These are phyloP conservation scores for Neocucurbitaria cava DNA, from an alignment of 2,329 filamentous ascomycete genomes.

Conservation along the genomic window DNA sequence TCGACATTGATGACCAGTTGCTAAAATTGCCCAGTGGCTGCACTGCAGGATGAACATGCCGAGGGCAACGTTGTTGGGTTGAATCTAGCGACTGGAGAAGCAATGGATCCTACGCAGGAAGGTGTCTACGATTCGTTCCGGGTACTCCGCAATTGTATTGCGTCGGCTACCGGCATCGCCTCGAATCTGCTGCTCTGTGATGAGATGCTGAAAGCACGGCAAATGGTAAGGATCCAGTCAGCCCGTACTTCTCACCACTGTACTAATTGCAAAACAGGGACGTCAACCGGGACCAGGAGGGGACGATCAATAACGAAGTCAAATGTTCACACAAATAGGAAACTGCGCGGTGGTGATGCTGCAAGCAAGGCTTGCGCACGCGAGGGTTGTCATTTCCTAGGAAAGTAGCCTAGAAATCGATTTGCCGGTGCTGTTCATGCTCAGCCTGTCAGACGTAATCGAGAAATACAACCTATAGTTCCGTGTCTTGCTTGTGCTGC, in stretches of 20 bases:
- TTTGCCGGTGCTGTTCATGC: slow-evolving; percentile 2
- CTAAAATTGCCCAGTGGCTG: slow-evolving; percentile 68
- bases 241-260: background rate
- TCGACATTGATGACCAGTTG: slow-evolving; percentile 6
- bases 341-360: background rate
- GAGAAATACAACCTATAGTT: slow-evolving; percentile 1
- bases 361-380: background rate
- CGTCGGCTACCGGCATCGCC: slow-evolving; percentile 92
- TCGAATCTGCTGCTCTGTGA: slow-evolving; percentile 95
- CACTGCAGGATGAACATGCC: slow-evolving; percentile 81
- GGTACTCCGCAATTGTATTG: slow-evolving; percentile 90
- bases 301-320: slow-evolving; percentile 16
- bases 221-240: slow-evolving; percentile 69
- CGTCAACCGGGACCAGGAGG: slow-evolving; percentile 38
- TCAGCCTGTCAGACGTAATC: slow-evolving; percentile 12
- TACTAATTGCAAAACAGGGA: slow-evolving; percentile 27
- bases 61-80: slow-evolving; percentile 88
- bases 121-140: slow-evolving; percentile 97
- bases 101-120: slow-evolving; percentile 92
- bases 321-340: background rate
- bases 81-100: slow-evolving; percentile 83
- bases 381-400: background rate
- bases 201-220: slow-evolving; percentile 94
- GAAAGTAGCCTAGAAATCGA: background rate
- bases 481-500: background rate